Conservation (phyloP, 140 eudicot genomes). For the Cichorium intybus region DNA sequence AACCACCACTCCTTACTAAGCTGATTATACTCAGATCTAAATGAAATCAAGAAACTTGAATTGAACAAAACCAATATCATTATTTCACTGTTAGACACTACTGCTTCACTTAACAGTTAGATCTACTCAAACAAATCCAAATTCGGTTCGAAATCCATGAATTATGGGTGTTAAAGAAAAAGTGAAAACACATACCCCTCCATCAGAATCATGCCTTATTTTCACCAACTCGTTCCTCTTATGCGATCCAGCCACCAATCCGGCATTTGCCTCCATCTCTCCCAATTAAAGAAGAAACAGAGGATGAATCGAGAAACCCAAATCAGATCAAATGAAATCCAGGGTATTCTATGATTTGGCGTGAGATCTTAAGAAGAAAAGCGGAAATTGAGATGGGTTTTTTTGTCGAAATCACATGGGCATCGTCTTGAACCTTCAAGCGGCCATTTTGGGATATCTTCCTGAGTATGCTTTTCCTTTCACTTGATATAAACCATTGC, state of each 20-base stretch:
- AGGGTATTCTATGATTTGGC: background rate
- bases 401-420: slow-evolving; percentile 14
- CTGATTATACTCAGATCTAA: slow-evolving; percentile 19
- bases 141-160: background rate
- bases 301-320: slow-evolving; percentile 8
- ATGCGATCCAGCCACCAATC: slow-evolving; percentile 95
- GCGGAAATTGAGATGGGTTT: background rate
- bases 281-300: slow-evolving; percentile 21
- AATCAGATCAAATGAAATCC: background rate
- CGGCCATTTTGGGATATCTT: slow-evolving; percentile 22
- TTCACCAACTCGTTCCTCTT: slow-evolving; percentile 75
- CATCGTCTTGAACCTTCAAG: slow-evolving; percentile 2
- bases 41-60: background rate
- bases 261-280: slow-evolving; percentile 81
- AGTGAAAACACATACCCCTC: slow-evolving; percentile 49
- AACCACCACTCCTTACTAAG: slow-evolving; percentile 3
- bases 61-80: slow-evolving; percentile 2
- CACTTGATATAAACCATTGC: slow-evolving; percentile 20
- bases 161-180: background rate
- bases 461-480: slow-evolving; percentile 13
- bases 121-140: slow-evolving; percentile 9
- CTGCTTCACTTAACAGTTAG: background rate
- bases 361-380: background rate
- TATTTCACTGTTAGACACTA: background rate
- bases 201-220: slow-evolving; percentile 82